Evolutionary conservation across 2,329 filamentous ascomycete genomes (phyloP).

Genomic region (Botrytis deweyae): DNA sequence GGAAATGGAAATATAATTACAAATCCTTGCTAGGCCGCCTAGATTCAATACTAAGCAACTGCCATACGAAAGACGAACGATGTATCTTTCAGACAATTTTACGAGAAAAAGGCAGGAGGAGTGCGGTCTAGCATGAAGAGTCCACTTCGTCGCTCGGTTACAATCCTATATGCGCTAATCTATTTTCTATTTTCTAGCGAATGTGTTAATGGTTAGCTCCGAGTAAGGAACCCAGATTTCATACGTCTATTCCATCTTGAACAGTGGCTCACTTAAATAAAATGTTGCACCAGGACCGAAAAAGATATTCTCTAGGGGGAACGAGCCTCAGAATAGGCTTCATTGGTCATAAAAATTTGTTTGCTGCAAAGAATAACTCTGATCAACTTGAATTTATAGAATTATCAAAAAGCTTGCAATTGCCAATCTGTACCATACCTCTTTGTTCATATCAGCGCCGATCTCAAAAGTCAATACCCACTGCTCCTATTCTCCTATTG

Average conservation of each 20-base stretch:
- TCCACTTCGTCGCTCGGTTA: background rate
- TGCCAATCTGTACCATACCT: conserved; percentile 1
- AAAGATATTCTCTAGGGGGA: background rate
- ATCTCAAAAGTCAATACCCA: background rate
- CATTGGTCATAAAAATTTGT: background rate
- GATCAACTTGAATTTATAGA: background rate
- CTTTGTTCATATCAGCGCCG: background rate
- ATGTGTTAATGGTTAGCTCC: background rate
- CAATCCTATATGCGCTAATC: background rate
- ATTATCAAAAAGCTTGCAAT: background rate
- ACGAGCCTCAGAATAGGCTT: background rate
- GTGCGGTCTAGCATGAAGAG: background rate
- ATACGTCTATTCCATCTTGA: background rate
- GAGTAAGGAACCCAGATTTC: background rate
- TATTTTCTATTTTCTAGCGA: background rate
- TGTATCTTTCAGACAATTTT: background rate
- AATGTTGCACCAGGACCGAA: background rate
- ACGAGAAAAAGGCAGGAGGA: too few relatives aligned
- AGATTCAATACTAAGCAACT: background rate
- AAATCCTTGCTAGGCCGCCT: background rate
- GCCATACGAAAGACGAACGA: background rate
- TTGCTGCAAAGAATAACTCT: background rate
- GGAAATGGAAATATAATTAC: background rate
- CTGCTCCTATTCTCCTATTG: background rate
- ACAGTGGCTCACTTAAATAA: background rate